These are phyloP conservation scores for Leucocoprinus leucothites DNA, from an alignment of 768 basidiomycete species.

Conservation along the genomic window DNA sequence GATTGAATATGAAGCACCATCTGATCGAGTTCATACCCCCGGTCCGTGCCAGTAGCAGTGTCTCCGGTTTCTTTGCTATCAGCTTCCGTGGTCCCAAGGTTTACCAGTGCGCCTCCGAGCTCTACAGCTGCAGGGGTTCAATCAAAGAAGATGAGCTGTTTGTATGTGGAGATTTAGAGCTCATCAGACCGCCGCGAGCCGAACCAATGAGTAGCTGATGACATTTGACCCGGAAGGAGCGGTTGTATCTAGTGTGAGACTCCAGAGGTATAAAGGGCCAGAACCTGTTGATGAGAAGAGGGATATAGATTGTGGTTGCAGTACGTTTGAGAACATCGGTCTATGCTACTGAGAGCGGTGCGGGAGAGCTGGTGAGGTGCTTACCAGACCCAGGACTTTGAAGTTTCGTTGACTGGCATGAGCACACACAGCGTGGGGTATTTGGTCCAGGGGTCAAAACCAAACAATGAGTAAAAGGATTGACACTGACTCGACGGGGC, in stretches of 20 bases:
- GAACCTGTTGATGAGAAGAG: conserved; percentile 75
- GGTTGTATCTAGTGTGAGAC: conserved; percentile 42
- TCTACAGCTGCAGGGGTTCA: conserved; percentile 26
- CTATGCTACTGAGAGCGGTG: too few species aligned
- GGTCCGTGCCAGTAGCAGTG: neutral
- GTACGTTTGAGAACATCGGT: conserved; percentile 56
- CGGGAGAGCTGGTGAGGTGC: too few species aligned
- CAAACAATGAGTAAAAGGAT: too few species aligned
- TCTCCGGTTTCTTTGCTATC: conserved; percentile 16
- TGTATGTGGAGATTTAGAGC: conserved; percentile 48
- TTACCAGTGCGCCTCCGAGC: conserved; percentile 17
- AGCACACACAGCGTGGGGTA: too few species aligned
- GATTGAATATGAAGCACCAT: conserved; percentile 80
- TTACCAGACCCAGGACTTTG: too few species aligned
- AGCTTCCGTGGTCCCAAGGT: too few species aligned
- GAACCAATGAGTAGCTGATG: conserved; percentile 61
- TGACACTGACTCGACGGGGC: too few species aligned
- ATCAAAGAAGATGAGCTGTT: conserved; percentile 45
- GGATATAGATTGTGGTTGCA: conserved; percentile 66
- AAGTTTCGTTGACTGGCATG: too few species aligned
- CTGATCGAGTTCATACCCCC: conserved; percentile 47
- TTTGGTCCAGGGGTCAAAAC: too few species aligned
- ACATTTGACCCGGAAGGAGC: conserved; percentile 54
- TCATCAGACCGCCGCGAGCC: too few species aligned
- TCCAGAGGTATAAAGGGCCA: conserved; percentile 59